Evolutionary conservation across 2,329 filamentous ascomycete species (phyloP), one percentile per base, ranked within the genome.

Genomic region (Didymella lethalis): DNA sequence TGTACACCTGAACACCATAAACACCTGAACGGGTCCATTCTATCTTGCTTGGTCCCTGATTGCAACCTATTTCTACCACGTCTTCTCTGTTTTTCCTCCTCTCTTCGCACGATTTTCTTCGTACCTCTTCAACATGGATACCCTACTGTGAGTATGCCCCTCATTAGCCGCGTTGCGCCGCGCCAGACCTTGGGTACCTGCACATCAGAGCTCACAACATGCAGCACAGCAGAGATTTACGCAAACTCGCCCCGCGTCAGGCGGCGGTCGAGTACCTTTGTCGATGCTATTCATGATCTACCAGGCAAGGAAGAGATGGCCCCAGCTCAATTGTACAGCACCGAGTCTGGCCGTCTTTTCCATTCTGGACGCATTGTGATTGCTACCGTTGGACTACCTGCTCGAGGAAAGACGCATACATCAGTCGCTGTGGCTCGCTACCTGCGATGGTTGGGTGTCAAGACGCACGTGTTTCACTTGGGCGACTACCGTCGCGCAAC

Each of bases 321-420:
- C 5, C 95, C 95, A 29, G 95, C 95, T 67, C 95, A 99, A 81
- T 85, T 99, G 45, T 99, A 99, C 82, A 97, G 93, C 77, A 99
- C 95, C 52, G 96, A 98, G 85, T 98, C 94, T 47, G 95, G 95
- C 48, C 88, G 95, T 41, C 87, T 99, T 29, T 99, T 99, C 77
- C 95, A 99, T 78, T 97, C 95, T 23, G 95, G 95, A 47, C 88
- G 94, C 57, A 99, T 99, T 75, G 94, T 94, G 47, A 98, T 99
- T 70, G 94, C 95, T 65, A 97, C 97, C 76, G 95, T 98, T 66
- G 95, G 95, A 25, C 86, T 97, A 29, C 95, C 95, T 41, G 95
- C 95, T 38, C 89, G 95, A 72, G 95, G 95, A 61, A 99, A 99
- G 81, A 99, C 95, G 85, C 95, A 99, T 73, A 96, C 97, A 51